Conservation (phyloP, 768 basidiomycete genomes). For the Favolaschia claudopus region DNA sequence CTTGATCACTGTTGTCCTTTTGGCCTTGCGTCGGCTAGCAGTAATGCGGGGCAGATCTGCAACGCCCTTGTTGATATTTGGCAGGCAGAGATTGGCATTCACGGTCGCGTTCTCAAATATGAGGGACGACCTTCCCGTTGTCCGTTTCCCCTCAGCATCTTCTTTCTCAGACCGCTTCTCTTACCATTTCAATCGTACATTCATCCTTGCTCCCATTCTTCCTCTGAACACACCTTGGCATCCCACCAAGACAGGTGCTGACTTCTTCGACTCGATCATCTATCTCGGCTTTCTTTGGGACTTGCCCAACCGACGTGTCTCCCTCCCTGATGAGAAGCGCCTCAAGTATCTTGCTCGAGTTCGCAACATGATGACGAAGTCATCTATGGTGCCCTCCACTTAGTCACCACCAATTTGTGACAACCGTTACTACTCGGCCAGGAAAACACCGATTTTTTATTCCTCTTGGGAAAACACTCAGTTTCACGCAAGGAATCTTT, state of each 20-base stretch:
- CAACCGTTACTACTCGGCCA: no score
- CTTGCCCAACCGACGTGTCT: constrained; percentile 29
- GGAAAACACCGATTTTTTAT: no score
- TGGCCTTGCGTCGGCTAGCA: constrained; percentile 17
- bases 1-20: constrained; percentile 32
- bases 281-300: constrained; percentile 44
- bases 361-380: background rate
- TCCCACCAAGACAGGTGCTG: constrained; percentile 22
- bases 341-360: constrained; percentile 30
- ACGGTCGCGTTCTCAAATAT: constrained; percentile 14
- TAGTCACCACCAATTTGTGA: no score
- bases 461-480: no score
- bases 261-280: constrained; percentile 21
- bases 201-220: constrained; percentile 14
- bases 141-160: background rate
- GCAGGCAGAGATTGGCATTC: background rate
- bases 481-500: no score
- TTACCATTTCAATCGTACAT: constrained; percentile 26
- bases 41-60: constrained; percentile 26
- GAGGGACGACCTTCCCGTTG: constrained; percentile 21
- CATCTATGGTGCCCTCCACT: no score
- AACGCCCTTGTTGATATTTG: constrained; percentile 26
- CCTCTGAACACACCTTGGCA: constrained; percentile 36
- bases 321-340: constrained; percentile 36
- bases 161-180: background rate